Conservation (phyloP, 805 yeast genomes). For the Hanseniaspora lindneri region DNA sequence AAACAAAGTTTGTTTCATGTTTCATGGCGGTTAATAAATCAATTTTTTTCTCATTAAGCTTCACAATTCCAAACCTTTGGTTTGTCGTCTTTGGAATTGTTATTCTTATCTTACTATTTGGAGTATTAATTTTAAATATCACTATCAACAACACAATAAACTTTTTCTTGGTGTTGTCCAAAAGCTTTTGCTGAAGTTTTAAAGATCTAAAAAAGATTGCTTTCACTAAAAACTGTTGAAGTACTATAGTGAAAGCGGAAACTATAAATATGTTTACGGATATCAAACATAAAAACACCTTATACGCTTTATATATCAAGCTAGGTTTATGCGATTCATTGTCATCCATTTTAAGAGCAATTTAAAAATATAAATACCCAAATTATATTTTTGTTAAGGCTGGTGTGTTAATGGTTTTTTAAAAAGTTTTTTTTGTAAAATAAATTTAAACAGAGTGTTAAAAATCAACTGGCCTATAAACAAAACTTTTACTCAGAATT, state of each 20-base stretch:
- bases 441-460: no score
- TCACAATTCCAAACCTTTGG: slow-evolving; percentile 15
- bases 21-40: slow-evolving; percentile 23
- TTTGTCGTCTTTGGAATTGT: slow-evolving; percentile 32
- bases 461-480: no score
- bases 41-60: slow-evolving; percentile 16
- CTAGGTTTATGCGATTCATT: no score
- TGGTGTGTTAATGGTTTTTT: no score
- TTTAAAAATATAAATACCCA: no score
- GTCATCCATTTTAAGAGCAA: no score
- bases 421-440: no score
- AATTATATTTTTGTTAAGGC: no score
- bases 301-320: slow-evolving; percentile 16
- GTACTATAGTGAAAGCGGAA: slow-evolving; percentile 37
- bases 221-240: slow-evolving; percentile 36
- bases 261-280: slow-evolving; percentile 23
- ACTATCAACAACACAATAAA: slow-evolving; percentile 47
- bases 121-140: slow-evolving; percentile 40
- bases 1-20: slow-evolving; percentile 29
- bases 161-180: slow-evolving; percentile 45
- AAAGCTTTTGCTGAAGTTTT: slow-evolving; percentile 31
- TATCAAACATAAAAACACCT: slow-evolving; percentile 18
- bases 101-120: slow-evolving; percentile 38
- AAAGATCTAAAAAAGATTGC: slow-evolving; percentile 28
- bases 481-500: no score